Evolutionary conservation across 2,329 filamentous ascomycete species (phyloP), one percentile per base, ranked within the genome.

Genomic region (Leptographium galeiforme): DNA sequence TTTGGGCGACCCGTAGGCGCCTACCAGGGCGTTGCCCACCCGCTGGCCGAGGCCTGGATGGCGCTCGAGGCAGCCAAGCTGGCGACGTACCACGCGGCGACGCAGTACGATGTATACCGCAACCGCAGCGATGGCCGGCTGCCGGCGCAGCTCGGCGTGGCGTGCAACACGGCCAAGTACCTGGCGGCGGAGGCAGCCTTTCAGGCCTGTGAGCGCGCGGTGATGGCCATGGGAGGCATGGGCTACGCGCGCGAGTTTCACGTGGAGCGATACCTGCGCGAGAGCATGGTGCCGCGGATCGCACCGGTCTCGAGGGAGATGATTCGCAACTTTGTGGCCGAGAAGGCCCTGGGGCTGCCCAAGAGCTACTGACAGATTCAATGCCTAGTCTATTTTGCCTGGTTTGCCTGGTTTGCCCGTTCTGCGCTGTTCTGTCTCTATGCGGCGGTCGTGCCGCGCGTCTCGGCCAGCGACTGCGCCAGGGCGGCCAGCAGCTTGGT

Each of bases 401-500:
- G n/a, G n/a, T n/a, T n/a, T n/a, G n/a, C n/a, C n/a, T n/a, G n/a
- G n/a, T 25, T 25, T 25, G 5, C 25, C 25, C 25, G 25, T 25
- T 25, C 2, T 34, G 8, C 54, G 54, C 71, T 68, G 54, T 60
- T 68, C 55, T 61, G 62, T 49, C 66, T 67, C 59, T 71, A 68
- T 58, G 58, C 38, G 30, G 57, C 53, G 32, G 46, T 38, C 7
- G 44, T 54, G 0, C 66, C 69, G 16, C 71, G 64, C 11, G 79
- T 70, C 59, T 78, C 72, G 2, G 61, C 67, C 53, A 81, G 61
- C 2, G 70, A 70, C 53, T 65, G 68, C 59, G 71, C 72, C 25
- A 96, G 68, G 60, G 90, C 83, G 19, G 72, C 70, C 61, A 98
- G 65, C 63, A 97, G 88, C 55, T 83, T 77, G 32, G 83, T 84